phyloP scores from a whole-genome alignment of 2,329 filamentous ascomycete species.

The Ophiosphaerella herpotricha region DNA sequence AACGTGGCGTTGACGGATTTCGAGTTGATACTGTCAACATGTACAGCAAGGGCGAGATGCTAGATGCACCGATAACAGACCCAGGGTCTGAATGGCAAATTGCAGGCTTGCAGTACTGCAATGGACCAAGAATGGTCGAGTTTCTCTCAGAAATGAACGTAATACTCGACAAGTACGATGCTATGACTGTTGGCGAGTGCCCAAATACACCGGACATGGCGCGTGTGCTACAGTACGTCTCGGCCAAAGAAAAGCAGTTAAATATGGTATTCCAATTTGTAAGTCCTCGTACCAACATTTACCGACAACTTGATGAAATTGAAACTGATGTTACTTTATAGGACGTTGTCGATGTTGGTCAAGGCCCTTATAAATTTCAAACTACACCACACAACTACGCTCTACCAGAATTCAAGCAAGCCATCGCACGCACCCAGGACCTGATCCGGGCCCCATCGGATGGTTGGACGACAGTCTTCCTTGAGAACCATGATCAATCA shows the following conservation, averaged over 20 bases:
- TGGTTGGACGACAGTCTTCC: conserved; percentile 56
- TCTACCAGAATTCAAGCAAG: conserved; percentile 37
- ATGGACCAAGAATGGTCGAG: conserved; percentile 71
- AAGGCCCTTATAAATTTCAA: conserved; percentile 45
- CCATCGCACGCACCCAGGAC: conserved; percentile 37
- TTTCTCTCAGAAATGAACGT: conserved; percentile 67
- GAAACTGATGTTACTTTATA: conserved; percentile 19
- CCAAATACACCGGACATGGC: conserved; percentile 64
- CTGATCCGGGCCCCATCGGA: conserved; percentile 36
- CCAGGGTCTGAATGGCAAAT: conserved; percentile 38
- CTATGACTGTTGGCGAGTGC: conserved; percentile 74
- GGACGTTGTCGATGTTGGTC: conserved; percentile 47
- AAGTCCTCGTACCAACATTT: conserved; percentile 28
- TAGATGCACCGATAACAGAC: conserved; percentile 40
- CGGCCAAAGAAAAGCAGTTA: conserved; percentile 62
- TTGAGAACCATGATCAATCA: conserved; percentile 60
- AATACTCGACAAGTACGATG: conserved; percentile 64
- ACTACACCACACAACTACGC: conserved; percentile 40
- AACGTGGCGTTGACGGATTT: conserved; percentile 64
- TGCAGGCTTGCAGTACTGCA: conserved; percentile 61
- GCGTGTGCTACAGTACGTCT: conserved; percentile 65
- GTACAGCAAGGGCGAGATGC: conserved; percentile 43
- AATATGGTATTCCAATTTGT: conserved; percentile 68
- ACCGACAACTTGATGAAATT: background rate
- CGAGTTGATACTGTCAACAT: conserved; percentile 47